Evolutionary conservation across 306 rosid species (phyloP), one percentile per base, ranked within the genome.

Genomic region (Trifolium dubium): DNA sequence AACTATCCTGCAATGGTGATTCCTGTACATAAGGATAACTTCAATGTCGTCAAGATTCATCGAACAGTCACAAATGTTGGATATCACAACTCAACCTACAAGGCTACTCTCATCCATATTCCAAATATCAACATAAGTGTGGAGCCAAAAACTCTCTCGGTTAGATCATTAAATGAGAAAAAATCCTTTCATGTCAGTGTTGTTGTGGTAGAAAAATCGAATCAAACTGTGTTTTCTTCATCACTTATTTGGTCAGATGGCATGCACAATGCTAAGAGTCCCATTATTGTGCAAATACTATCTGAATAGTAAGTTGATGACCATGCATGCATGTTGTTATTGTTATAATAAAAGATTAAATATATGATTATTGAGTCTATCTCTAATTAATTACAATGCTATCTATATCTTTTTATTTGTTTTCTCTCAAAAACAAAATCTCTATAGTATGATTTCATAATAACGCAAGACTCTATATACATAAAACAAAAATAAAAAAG

Each of bases 21-120:
- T 19, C 37, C 17, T 54, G 13, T 8, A 44, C 53, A 53, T 9
- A 1, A 44, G 11, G 5, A 6, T 6, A 29, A 13, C 14, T 53
- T 54, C 37, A 13, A 8, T 14, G 35, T 71, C 9, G 35, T 71
- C 9, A 55, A 40, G 13, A 13, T 71, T 71, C 30, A 43, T 13
- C 55, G 40, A 30, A 71, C 23, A 4, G 67, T 56, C 5, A 71
- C 76, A 9, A 71, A 71, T 14, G 55, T 71, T 71, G 76, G 67
- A 0, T 39, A 29, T 23, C 17, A 41, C 3, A 71, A 8, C 39
- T 23, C 67, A 23, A 55, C 10, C 28, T 71, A 71, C 30, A 71
- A 5, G 10, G 67, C 66, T 13, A 23, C 40, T 4, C 2, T 71
- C 6, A 17, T 12, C 5, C 5, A 63, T 44, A 10, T 19, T 37